Evolutionary conservation across 2,329 filamentous ascomycete species (phyloP), one percentile per base, ranked within the genome.

Genomic region (Knufia petricola): DNA sequence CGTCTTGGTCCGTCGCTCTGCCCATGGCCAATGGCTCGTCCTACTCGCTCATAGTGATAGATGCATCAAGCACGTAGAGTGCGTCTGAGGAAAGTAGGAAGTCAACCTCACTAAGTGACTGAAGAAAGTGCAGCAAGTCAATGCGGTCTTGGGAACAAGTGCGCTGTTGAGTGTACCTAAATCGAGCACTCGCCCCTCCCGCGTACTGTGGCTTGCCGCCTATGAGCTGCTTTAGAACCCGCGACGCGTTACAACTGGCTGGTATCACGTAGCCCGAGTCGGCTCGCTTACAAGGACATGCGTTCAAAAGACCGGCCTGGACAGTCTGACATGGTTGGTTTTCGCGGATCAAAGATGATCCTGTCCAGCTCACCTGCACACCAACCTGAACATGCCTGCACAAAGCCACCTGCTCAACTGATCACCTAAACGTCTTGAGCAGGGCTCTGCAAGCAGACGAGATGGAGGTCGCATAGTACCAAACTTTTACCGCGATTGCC

Each of bases 1-100:
- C 71, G 58, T 73, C 71, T 60, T 71, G 69, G 63, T 74, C 71
- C 59, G 72, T 69, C 37, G 70, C 72, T 50, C 71, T 68, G 61
- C 71, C 71, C 71, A 74, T 74, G 53, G n/a, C n/a, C n/a, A n/a
- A n/a, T n/a, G n/a, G n/a, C n/a, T n/a, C n/a, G n/a, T n/a, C n/a
- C n/a, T n/a, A n/a, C n/a, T n/a, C n/a, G n/a, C n/a, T n/a, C n/a
- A n/a, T n/a, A n/a, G n/a, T n/a, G n/a, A n/a, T n/a, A n/a, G n/a
- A n/a, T n/a, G 15, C 32, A 6, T 17, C 4, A 13, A 36, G 32
- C 7, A n/a, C 32, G 10, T 23, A 17, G 6, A 12, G 26, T 17
- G 39, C 13, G 39, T 41, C 24, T 19, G 17, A 26, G 39, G 6
- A 26, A 15, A 10, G 26, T 8, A 4, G 7, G 8, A 23, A 26